Evolutionary conservation across 805 yeast species (phyloP).

Genomic region (Kregervanrija pseudodelftensis): DNA sequence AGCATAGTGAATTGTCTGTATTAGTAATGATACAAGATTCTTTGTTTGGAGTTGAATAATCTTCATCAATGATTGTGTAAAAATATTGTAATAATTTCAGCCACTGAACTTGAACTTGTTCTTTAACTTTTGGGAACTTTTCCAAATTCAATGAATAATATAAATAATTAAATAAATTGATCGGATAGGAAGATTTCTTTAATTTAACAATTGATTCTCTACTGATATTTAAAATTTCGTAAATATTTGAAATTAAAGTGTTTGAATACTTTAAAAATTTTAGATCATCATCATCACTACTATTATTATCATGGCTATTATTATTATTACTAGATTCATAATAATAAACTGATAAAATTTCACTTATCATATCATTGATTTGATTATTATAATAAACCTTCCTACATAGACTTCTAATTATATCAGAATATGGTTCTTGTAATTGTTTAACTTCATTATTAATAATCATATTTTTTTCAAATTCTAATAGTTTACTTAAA

Average conservation of each 20-base stretch:
- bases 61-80: constrained; percentile 11
- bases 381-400: constrained; percentile 87
- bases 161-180: constrained; percentile 38
- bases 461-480: constrained; percentile 33
- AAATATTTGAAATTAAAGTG: constrained; percentile 19
- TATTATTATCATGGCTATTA: constrained; percentile 5
- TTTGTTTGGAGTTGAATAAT: constrained; percentile 31
- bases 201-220: constrained; percentile 27
- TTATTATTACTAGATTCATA: constrained; percentile 19
- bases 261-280: constrained; percentile 15
- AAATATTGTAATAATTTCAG: constrained; percentile 32
- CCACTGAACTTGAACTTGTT: constrained; percentile 33
- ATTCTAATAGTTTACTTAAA: constrained; percentile 47
- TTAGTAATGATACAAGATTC: constrained; percentile 34
- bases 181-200: constrained; percentile 35
- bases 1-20: constrained; percentile 34
- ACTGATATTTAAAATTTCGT: constrained; percentile 19
- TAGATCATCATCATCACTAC: not conserved
- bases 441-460: constrained; percentile 26
- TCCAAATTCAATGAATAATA: constrained; percentile 19
- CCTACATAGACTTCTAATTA: constrained; percentile 63
- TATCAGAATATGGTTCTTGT: constrained; percentile 37
- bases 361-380: constrained; percentile 71
- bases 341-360: constrained; percentile 43
- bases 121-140: constrained; percentile 13